A percentile compares a stretch with the other conserved stretches of the same genome.
These are phyloP conservation scores for Peltaster fructicola DNA, from an alignment of 2,329 filamentous ascomycete species.

Conservation along the genomic window DNA sequence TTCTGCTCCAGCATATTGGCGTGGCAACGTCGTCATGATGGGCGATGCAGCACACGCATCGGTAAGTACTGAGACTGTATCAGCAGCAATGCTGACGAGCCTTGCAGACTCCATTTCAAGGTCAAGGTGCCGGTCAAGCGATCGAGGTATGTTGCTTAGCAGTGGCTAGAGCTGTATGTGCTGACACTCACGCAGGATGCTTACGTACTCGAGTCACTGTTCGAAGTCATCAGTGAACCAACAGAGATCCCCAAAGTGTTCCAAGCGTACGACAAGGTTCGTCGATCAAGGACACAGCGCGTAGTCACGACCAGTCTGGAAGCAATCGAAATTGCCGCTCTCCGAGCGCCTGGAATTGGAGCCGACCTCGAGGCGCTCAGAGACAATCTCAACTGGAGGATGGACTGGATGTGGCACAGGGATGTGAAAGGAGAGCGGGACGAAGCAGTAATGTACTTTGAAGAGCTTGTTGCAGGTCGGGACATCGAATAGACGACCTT, in stretches of 20 bases:
- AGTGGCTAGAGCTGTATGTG: no score
- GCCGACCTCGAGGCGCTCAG: constrained; percentile 1
- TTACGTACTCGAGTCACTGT: no score
- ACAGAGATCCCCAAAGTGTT: no score
- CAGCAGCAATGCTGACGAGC: no score
- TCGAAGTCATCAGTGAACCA: no score
- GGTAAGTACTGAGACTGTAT: no score
- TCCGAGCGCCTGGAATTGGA: constrained; percentile 1
- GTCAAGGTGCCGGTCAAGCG: constrained; percentile 38
- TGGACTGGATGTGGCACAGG: constrained; percentile 4
- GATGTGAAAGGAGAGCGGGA: constrained; percentile 1
- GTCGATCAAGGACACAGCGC: constrained; percentile 1
- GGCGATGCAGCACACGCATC: constrained; percentile 41
- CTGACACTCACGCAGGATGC: no score
- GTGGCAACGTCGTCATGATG: constrained; percentile 24
- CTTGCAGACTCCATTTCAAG: constrained; percentile 39
- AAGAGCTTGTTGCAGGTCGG: no score
- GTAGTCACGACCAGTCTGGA: constrained; percentile 2
- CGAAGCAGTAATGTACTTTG: no score
- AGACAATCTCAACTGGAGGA: constrained; percentile 1
- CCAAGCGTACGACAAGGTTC: constrained; percentile 1
- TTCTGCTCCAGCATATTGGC: constrained; percentile 24
- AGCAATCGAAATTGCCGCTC: no score
- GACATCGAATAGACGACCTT: no score
- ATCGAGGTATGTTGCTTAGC: no score